A percentile compares a stretch with the other conserved stretches of the same genome.
These are phyloP conservation scores for Inga laurina DNA, from an alignment of 306 rosid genomes.

Conservation along the genomic window DNA sequence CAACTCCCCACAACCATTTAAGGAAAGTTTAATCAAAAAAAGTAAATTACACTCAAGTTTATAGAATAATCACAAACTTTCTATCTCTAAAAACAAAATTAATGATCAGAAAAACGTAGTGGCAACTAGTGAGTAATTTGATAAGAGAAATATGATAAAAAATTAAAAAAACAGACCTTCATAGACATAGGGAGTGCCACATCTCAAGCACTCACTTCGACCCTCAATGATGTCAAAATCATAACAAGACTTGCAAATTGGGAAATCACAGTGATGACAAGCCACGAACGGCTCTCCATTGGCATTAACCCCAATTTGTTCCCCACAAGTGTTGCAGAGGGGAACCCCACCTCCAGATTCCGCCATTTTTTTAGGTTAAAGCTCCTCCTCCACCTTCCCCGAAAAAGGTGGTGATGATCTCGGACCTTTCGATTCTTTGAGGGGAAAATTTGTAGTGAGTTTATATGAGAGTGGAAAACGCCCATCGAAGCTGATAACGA, in stretches of 20 bases:
- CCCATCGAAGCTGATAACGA: slow-evolving; percentile 29
- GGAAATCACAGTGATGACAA: slow-evolving; percentile 71
- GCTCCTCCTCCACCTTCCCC: slow-evolving; percentile 25
- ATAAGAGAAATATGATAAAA: not conserved
- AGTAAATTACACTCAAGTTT: not conserved
- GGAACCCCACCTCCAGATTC: slow-evolving; percentile 54
- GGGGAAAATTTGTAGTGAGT: slow-evolving; percentile 11
- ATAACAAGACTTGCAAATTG: slow-evolving; percentile 79
- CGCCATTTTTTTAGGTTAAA: slow-evolving; percentile 48
- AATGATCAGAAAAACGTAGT: not conserved
- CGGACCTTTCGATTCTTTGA: slow-evolving; percentile 32
- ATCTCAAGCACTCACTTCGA: slow-evolving; percentile 60
- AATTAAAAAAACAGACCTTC: slow-evolving; percentile 4
- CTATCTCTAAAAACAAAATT: not conserved
- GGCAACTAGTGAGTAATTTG: not conserved
- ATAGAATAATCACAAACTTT: not conserved
- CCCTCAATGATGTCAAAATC: slow-evolving; percentile 70
- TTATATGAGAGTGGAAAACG: slow-evolving; percentile 44
- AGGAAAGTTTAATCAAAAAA: not conserved
- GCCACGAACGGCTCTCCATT: slow-evolving; percentile 77
- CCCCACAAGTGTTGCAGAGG: slow-evolving; percentile 83
- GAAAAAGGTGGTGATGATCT: not conserved
- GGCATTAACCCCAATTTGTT: slow-evolving; percentile 57
- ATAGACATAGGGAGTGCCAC: slow-evolving; percentile 85
- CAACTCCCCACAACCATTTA: not conserved